Conservation (phyloP, 2,329 filamentous ascomycete genomes). For the Fusarium pilosicola region DNA sequence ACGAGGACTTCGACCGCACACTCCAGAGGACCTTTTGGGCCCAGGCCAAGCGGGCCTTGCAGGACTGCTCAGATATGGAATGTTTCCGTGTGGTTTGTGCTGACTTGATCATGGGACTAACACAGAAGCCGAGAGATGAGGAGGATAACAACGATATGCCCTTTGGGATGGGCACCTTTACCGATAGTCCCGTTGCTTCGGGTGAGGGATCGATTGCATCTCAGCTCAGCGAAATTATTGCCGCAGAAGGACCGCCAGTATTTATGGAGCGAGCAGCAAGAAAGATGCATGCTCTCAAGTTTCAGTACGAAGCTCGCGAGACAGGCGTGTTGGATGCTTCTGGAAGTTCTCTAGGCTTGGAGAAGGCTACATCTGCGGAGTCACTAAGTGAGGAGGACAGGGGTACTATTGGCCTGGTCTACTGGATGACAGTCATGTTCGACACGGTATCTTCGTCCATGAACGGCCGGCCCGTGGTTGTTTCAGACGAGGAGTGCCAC, state of each 20-base stretch:
- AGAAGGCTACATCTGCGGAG: constrained; percentile 36
- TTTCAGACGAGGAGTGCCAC: constrained; percentile 54
- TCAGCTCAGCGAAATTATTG: constrained; percentile 47
- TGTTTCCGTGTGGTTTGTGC: constrained; percentile 54
- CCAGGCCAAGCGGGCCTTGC: constrained; percentile 50
- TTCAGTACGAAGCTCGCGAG: constrained; percentile 46
- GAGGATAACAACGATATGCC: constrained; percentile 33
- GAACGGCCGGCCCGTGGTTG: constrained; percentile 51
- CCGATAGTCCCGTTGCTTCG: constrained; percentile 31
- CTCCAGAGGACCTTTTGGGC: constrained; percentile 53
- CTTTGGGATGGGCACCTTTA: constrained; percentile 30
- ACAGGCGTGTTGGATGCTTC: constrained; percentile 40
- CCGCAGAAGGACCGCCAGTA: constrained; percentile 43
- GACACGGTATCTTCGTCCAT: constrained; percentile 67
- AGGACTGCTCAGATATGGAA: constrained; percentile 51
- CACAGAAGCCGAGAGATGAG: constrained; percentile 49
- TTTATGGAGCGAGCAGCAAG: constrained; percentile 51
- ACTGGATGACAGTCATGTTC: constrained; percentile 70
- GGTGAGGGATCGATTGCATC: constrained; percentile 42
- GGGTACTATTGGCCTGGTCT: constrained; percentile 64
- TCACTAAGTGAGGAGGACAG: constrained; percentile 46
- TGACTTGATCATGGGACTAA: constrained; percentile 53
- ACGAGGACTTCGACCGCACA: constrained; percentile 51
- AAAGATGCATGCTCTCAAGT: constrained; percentile 53
- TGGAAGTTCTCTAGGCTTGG: constrained; percentile 41